These are phyloP conservation scores for Albifimbria verrucaria DNA, from an alignment of 2,329 filamentous ascomycete species.

Conservation along the genomic window DNA sequence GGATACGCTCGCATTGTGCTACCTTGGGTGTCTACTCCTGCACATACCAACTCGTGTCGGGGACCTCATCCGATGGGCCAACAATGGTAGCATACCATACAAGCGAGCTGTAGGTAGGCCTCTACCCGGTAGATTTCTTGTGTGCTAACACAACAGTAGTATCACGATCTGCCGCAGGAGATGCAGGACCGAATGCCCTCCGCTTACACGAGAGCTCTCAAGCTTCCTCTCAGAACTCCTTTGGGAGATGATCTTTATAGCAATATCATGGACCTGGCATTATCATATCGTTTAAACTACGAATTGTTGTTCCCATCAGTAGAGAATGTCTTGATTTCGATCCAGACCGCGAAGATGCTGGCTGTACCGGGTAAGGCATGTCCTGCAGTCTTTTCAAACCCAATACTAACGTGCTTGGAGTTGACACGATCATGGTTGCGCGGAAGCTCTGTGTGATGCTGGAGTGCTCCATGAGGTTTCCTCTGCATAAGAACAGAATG, in stretches of 20 bases:
- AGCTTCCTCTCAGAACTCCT: conserved; percentile 39
- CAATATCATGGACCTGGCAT: conserved; percentile 57
- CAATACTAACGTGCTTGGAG: conserved; percentile 36
- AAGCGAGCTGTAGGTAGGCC: conserved; percentile 56
- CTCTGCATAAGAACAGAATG: conserved; percentile 40
- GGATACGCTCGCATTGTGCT: conserved; percentile 76
- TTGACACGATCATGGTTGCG: conserved; percentile 44
- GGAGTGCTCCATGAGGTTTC: conserved; percentile 52
- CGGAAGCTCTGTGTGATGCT: conserved; percentile 45
- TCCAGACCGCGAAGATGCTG: conserved; percentile 67
- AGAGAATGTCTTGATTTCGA: conserved; percentile 65
- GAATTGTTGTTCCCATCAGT: conserved; percentile 69
- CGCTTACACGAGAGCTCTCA: conserved; percentile 57
- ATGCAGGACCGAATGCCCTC: conserved; percentile 65
- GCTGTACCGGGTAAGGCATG: conserved; percentile 64
- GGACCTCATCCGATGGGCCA: conserved; percentile 68
- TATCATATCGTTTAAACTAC: conserved; percentile 65
- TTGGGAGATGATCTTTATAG: conserved; percentile 61
- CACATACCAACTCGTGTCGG: conserved; percentile 72
- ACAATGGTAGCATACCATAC: conserved; percentile 67
- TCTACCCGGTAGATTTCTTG: neutral
- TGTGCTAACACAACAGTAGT: conserved; percentile 29
- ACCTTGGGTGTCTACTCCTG: conserved; percentile 72
- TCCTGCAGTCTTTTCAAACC: no score
- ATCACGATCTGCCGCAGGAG: conserved; percentile 56